Percentiles rank a stretch among this genome's conserved stretches.
These are phyloP conservation scores for Leucocoprinus sp. DNA, from an alignment of 768 basidiomycete genomes.

Conservation along the genomic window DNA sequence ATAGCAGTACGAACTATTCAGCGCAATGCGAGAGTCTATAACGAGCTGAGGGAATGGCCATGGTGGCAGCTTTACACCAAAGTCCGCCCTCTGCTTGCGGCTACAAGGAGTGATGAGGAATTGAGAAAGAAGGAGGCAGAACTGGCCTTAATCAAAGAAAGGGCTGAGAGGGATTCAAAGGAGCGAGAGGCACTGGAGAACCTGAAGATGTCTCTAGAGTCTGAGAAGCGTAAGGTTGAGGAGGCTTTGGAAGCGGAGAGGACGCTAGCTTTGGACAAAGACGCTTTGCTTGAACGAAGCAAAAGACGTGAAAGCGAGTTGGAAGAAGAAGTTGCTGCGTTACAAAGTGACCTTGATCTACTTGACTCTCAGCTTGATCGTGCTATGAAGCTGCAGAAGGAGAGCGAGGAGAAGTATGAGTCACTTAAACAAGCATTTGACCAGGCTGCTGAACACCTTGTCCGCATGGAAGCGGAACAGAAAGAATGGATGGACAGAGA, in stretches of 20 bases:
- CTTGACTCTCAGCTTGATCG: constrained; percentile 83
- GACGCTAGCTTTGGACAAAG: constrained; percentile 72
- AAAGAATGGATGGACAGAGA: constrained; percentile 61
- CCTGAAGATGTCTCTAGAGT: constrained; percentile 74
- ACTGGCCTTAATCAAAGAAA: constrained; percentile 67
- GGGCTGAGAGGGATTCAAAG: constrained; percentile 78
- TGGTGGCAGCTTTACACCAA: constrained; percentile 99
- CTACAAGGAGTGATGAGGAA: constrained; percentile 89
- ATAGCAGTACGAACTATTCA: constrained; percentile 89
- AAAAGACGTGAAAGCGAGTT: constrained; percentile 81
- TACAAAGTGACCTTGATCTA: constrained; percentile 78
- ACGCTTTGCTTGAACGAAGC: constrained; percentile 70
- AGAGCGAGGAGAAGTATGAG: constrained; percentile 72
- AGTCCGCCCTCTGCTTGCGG: constrained; percentile 87
- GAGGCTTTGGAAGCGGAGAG: constrained; percentile 80
- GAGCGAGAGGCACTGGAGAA: constrained; percentile 74
- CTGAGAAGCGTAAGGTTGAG: constrained; percentile 77
- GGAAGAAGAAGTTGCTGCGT: constrained; percentile 72
- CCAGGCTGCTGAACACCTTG: constrained; percentile 79
- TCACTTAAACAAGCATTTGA: constrained; percentile 67
- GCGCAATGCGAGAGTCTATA: constrained; percentile 86
- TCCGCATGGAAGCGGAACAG: constrained; percentile 72
- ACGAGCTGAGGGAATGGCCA: constrained; percentile 88
- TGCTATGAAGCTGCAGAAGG: constrained; percentile 68
- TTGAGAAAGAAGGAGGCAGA: constrained; percentile 83